Percentiles rank a stretch among this genome's conserved stretches.
Evolutionary conservation across 176 grass and related monocot species (phyloP).

Genomic region (Rhipidocladum racemiflorum): DNA sequence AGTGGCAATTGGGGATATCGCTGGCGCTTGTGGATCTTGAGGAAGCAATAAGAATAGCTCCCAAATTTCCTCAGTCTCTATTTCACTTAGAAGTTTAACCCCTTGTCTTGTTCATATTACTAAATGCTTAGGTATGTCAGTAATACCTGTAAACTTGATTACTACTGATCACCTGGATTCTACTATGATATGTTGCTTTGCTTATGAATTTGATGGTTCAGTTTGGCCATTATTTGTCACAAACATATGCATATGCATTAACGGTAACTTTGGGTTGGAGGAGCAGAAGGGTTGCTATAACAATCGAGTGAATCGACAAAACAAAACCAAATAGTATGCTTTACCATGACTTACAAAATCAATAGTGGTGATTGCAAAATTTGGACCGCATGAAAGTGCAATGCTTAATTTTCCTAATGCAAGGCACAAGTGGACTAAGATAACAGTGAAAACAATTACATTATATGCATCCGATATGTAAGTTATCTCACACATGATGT

Average conservation of each 20-base stretch:
- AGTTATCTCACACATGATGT: no score
- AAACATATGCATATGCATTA: background rate
- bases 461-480: no score
- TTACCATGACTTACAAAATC: background rate
- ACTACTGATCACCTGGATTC: background rate
- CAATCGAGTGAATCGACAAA: background rate
- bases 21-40: slow-evolving; percentile 58
- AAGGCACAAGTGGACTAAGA: background rate
- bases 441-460: background rate
- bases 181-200: background rate
- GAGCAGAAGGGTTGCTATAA: background rate
- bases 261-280: background rate
- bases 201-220: background rate
- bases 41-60: slow-evolving; percentile 58
- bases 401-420: background rate
- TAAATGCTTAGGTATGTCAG: background rate
- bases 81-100: background rate
- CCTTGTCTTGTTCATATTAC: background rate
- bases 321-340: background rate
- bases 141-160: background rate
- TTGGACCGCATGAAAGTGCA: background rate
- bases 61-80: slow-evolving; percentile 50
- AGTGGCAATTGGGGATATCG: slow-evolving; percentile 43
- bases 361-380: background rate
- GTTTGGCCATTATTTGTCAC: background rate